Evolutionary conservation across 495 filamentous ascomycete genomes (phyloP).

Genomic region (Stereocaulon alpinum): DNA sequence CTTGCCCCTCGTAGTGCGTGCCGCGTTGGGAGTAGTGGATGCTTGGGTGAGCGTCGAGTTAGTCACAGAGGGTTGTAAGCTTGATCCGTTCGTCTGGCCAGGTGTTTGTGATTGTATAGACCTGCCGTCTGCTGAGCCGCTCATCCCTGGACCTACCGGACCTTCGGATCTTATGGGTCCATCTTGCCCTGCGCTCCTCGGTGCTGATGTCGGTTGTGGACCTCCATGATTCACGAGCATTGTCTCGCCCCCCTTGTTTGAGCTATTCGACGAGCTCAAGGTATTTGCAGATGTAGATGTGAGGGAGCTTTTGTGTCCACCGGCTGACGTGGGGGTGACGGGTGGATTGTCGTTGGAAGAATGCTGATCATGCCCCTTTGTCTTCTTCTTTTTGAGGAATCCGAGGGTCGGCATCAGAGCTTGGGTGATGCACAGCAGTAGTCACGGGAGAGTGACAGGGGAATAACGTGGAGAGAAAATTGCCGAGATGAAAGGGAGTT

Average conservation of each 20-base stretch:
- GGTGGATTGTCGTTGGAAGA: slow-evolving; percentile 46
- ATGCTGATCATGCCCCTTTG: slow-evolving; percentile 62
- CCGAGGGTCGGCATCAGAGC: slow-evolving; percentile 35
- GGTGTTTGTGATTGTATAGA: slow-evolving; percentile 26
- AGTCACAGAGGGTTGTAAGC: slow-evolving; percentile 15
- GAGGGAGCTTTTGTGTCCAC: slow-evolving; percentile 27
- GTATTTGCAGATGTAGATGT: slow-evolving; percentile 31
- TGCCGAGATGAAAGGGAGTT: slow-evolving; percentile 9
- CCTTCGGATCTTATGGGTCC: slow-evolving; percentile 33
- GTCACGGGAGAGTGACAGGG: slow-evolving; percentile 5
- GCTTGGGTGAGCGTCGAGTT: slow-evolving; percentile 7
- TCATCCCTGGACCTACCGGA: not conserved
- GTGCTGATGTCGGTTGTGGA: slow-evolving; percentile 20
- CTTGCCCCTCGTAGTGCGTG: slow-evolving; percentile 88
- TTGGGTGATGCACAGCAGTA: slow-evolving; percentile 2
- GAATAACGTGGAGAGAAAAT: slow-evolving; percentile 8
- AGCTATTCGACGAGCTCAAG: slow-evolving; percentile 26
- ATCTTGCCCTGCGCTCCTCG: slow-evolving; percentile 17
- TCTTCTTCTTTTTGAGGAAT: slow-evolving; percentile 95
- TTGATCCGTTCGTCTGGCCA: slow-evolving; percentile 22
- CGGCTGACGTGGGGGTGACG: slow-evolving; percentile 32
- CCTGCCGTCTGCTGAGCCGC: slow-evolving; percentile 27
- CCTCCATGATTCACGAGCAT: slow-evolving; percentile 18
- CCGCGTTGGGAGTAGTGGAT: slow-evolving; percentile 4
- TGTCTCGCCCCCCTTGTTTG: slow-evolving; percentile 20